Evolutionary conservation across 108 stramenopile species (phyloP).

Genomic region (Thalassiosira profunda): DNA sequence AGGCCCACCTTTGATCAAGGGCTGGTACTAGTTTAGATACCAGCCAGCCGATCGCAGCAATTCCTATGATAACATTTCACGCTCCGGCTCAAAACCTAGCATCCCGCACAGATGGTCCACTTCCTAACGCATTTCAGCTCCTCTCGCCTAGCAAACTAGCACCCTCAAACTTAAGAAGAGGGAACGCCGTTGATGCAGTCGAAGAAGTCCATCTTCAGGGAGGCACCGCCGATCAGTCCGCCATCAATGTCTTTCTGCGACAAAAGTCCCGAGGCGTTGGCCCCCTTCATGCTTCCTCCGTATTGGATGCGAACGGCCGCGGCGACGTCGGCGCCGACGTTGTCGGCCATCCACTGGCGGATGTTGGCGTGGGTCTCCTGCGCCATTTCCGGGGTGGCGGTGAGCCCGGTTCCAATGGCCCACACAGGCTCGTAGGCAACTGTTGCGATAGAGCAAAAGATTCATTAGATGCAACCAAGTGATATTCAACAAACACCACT

Average conservation of each 20-base stretch:
- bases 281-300: constrained; percentile 97
- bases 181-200: constrained; percentile 93
- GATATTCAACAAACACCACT: neutral
- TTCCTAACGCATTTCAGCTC: too few species aligned
- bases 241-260: constrained; percentile 95
- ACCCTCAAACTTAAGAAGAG: constrained; percentile 20
- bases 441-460: neutral
- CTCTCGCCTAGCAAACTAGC: too few species aligned
- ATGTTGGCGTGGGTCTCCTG: constrained; percentile 98
- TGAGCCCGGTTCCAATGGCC: constrained; percentile 98
- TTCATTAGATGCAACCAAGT: neutral
- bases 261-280: constrained; percentile 87
- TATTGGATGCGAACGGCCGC: constrained; percentile 93
- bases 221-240: constrained; percentile 96
- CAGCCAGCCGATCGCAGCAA: too few species aligned
- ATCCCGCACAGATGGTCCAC: too few species aligned
- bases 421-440: constrained; percentile 90
- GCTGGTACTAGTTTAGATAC: too few species aligned
- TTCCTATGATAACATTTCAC: too few species aligned
- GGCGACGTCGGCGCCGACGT: constrained; percentile 90
- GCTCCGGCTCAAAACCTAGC: too few species aligned
- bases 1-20: too few species aligned
- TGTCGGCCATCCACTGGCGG: constrained; percentile 90
- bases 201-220: constrained; percentile 95
- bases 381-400: constrained; percentile 99